Base-by-base conservation (phyloP, 2,329 filamentous ascomycete species). In the Neopestalotiopsis sp. region DNA sequence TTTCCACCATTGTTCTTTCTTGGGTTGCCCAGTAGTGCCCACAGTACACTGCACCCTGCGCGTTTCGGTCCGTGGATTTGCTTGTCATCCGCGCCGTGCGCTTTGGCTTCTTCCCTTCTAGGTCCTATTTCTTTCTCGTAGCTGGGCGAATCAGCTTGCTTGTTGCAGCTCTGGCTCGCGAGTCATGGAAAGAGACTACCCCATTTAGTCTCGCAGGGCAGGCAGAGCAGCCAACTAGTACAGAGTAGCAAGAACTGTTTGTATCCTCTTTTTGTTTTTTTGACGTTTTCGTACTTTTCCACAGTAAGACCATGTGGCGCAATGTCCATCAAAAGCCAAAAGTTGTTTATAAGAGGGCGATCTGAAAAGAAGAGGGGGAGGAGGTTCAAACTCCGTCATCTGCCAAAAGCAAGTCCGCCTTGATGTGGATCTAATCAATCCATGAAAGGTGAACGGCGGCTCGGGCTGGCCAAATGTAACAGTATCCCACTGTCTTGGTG, bases 381-480 rank as follows among this genome's bases (percentile, higher is more conserved):
- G 6, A 38, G 24, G 24, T 4, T 38, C 34, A 38, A 38, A 38
- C 34, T 38, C 34, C 34, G 34, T 38, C 34, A 10, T 38, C 34
- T 38, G 49, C 24, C 34, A 38, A 38, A 38, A 38, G 6, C 34
- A 38, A 38, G 34, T 38, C 34, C 34, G 34, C 5, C 49, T 56
- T 56, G 9, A 24, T 56, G 49, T n/a, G 49, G 49, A 24, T 24
- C 14, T 12, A 56, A 56, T n/a, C 20, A n/a, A 56, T 56, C 9
- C 34, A 38, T 28, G 24, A 38, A 38, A 10, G 30, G 30, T 24
- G 14, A 10, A 13, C 13, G 10, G 17, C 30, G 32, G 59, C 30
- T 14, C 30, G 59, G 10, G 59, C 59, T 40, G 59, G 59, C 32
- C 6, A 38, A 40, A 61, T 61, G 59, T 40, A 61, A 61, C 59